Conservation (phyloP, 306 rosid genomes). For the Adenanthera pavonina region DNA sequence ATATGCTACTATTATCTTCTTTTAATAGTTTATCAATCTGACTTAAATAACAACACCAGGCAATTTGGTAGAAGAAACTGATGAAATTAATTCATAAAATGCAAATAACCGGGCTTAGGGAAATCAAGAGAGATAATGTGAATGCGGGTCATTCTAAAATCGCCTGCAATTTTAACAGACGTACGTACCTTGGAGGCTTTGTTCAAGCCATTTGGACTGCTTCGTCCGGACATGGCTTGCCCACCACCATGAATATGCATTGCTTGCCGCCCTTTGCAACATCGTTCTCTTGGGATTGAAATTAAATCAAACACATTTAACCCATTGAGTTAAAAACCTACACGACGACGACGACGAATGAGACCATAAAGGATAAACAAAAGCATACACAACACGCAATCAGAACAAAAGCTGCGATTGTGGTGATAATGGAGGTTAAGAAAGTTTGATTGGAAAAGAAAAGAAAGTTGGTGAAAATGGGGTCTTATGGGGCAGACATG, state of each 20-base stretch:
- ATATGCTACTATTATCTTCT: neutral
- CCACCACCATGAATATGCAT: conserved; percentile 99
- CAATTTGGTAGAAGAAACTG: conserved; percentile 1
- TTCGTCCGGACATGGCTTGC: conserved; percentile 96
- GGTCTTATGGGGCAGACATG: conserved; percentile 42
- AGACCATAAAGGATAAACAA: neutral
- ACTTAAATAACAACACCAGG: neutral
- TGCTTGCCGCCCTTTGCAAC: conserved; percentile 98
- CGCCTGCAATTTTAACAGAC: conserved; percentile 24
- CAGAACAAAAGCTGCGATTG: conserved; percentile 16
- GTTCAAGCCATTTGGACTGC: conserved; percentile 97
- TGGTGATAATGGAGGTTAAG: conserved; percentile 24
- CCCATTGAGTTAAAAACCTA: conserved; percentile 39
- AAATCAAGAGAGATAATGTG: conserved; percentile 17
- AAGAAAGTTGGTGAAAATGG: conserved; percentile 38
- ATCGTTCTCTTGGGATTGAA: conserved; percentile 44
- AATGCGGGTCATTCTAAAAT: conserved; percentile 35
- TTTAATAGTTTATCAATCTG: neutral
- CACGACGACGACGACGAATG: conserved; percentile 14
- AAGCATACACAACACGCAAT: conserved; percentile 23
- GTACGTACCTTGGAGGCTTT: conserved; percentile 76
- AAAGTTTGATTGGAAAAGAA: conserved; percentile 41
- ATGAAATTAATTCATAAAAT: conserved; percentile 5
- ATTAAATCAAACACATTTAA: conserved; percentile 37
- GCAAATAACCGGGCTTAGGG: neutral